Conservation (phyloP, 2,329 filamentous ascomycete genomes). For the Claviceps pazoutovae region DNA sequence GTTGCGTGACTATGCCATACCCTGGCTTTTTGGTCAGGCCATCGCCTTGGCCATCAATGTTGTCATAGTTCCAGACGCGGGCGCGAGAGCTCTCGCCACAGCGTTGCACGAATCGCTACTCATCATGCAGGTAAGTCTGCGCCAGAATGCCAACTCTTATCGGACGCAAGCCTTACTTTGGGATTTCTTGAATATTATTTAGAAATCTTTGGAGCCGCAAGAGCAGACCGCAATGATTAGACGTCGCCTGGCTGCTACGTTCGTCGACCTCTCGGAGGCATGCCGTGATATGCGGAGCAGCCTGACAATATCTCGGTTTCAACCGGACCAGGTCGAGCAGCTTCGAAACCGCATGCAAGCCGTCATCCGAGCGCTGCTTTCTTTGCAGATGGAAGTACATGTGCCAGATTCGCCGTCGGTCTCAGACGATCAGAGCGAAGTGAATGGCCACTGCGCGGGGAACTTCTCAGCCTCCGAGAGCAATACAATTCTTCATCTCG, state of each 20-base stretch:
- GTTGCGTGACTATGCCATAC: conserved; percentile 36
- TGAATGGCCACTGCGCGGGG: conserved; percentile 6
- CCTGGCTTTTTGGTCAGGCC: conserved; percentile 41
- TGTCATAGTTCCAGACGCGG: conserved; percentile 39
- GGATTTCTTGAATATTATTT: not conserved
- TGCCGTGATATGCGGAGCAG: conserved; percentile 43
- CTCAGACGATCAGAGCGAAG: conserved; percentile 6
- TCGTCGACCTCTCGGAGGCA: conserved; percentile 41
- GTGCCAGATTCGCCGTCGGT: conserved; percentile 25
- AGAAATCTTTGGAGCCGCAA: conserved; percentile 20
- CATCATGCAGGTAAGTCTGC: conserved; percentile 28
- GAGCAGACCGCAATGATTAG: conserved; percentile 19
- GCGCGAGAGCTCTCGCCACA: conserved; percentile 35
- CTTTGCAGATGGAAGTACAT: conserved; percentile 33
- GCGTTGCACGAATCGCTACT: conserved; percentile 32
- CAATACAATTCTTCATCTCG: not conserved
- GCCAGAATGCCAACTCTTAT: not conserved
- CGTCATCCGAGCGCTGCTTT: conserved; percentile 38
- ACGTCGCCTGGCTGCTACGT: conserved; percentile 33
- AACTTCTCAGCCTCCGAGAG: not conserved
- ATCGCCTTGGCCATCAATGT: conserved; percentile 36
- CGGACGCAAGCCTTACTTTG: not conserved
- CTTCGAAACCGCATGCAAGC: conserved; percentile 42
- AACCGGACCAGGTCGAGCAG: conserved; percentile 32
- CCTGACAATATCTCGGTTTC: conserved; percentile 39